Evolutionary conservation across 2,329 filamentous ascomycete genomes (phyloP).

Genomic region (Botrytis galanthina): DNA sequence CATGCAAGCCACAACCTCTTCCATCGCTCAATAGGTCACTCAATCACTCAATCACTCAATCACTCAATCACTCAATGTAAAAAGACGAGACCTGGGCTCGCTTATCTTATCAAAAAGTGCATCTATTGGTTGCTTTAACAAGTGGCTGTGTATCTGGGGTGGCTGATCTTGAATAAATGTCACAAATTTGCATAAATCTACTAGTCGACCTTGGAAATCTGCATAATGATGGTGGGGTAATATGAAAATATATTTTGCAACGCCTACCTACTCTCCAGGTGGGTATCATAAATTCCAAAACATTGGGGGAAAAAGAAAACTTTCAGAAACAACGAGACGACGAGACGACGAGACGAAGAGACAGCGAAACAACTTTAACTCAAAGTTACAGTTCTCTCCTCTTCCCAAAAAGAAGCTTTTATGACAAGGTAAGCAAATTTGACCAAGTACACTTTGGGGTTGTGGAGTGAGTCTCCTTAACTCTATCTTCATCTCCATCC

Average conservation of each 20-base stretch:
- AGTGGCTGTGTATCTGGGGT: background rate
- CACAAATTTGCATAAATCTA: background rate
- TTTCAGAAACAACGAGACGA: background rate
- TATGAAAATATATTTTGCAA: conserved; percentile 3
- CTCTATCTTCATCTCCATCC: background rate
- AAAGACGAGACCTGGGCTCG: background rate
- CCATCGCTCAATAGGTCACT: background rate
- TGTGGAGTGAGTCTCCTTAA: background rate
- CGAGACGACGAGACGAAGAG: background rate
- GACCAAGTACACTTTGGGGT: background rate
- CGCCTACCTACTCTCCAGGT: background rate
- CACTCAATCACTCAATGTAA: background rate
- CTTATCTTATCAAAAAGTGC: conserved; percentile 3
- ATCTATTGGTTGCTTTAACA: background rate
- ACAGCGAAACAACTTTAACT: background rate
- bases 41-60: background rate
- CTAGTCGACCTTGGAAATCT: background rate
- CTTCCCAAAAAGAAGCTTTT: background rate
- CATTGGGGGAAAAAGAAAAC: background rate
- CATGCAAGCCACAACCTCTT: background rate
- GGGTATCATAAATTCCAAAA: background rate
- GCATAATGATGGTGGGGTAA: conserved; percentile 1
- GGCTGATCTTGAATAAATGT: background rate
- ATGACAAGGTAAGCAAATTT: background rate
- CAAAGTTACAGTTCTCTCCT: background rate